These are phyloP conservation scores for Delonix regia DNA, from an alignment of 306 rosid species.

Conservation along the genomic window DNA sequence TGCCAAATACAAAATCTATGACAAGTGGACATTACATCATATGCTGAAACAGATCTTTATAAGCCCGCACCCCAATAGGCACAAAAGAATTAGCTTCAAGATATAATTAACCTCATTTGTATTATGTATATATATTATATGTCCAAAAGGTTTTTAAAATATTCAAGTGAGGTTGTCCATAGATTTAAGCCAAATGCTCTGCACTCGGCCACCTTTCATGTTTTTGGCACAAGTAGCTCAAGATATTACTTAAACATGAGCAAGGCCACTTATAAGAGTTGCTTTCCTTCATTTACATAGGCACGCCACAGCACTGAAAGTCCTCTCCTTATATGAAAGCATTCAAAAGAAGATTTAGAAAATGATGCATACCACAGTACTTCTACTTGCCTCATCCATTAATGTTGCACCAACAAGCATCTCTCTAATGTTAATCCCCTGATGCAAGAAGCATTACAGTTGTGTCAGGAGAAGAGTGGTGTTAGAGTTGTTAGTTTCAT, in stretches of 20 bases:
- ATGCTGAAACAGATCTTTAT: background rate
- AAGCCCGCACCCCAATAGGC: background rate
- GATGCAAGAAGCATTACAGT: conserved; percentile 40
- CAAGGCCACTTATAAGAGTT: background rate
- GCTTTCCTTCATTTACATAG: background rate
- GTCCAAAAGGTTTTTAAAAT: background rate
- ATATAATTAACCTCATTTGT: background rate
- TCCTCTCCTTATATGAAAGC: conserved; percentile 19
- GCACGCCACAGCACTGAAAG: too few species aligned
- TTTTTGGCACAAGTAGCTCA: conserved; percentile 16
- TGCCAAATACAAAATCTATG: background rate
- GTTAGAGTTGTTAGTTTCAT: too few species aligned
- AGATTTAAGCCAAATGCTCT: background rate
- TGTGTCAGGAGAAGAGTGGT: too few species aligned
- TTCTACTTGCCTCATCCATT: conserved; percentile 88
- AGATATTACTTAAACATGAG: background rate
- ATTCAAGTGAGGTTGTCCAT: background rate
- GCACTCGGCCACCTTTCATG: background rate
- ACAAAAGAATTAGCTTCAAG: background rate
- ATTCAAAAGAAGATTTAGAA: conserved; percentile 25
- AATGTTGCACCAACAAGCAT: conserved; percentile 86
- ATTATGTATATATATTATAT: background rate
- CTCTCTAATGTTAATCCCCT: conserved; percentile 87
- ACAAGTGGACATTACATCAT: background rate
- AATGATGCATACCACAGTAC: conserved; percentile 60